Conservation (phyloP, 768 basidiomycete genomes). For the Clitopilus passeckerianus region DNA sequence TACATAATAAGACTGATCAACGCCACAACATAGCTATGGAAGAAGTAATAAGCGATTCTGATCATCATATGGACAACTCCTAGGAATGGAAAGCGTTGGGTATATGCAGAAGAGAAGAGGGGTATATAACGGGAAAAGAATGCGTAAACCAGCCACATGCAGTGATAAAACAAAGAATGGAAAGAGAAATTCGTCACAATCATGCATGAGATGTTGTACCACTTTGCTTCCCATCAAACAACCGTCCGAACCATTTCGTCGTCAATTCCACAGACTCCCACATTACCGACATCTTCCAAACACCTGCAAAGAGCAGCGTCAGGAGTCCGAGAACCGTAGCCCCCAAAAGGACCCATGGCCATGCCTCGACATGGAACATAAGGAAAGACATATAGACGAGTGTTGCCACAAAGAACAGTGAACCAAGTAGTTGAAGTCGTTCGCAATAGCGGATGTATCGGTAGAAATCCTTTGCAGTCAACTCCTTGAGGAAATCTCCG, state of each 20-base stretch:
- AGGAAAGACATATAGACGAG: conserved; percentile 1
- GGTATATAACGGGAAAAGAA: too few species aligned
- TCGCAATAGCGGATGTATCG: conserved; percentile 10
- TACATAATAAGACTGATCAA: too few species aligned
- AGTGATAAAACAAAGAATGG: too few species aligned
- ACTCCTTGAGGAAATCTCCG: neutral
- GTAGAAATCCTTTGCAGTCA: neutral
- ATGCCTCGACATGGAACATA: conserved; percentile 4
- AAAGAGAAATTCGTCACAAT: too few species aligned
- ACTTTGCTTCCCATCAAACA: neutral
- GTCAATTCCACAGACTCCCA: neutral
- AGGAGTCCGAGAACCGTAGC: conserved; percentile 1
- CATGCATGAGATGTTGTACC: neutral
- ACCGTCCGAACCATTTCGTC: neutral
- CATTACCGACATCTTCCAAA: conserved; percentile 8
- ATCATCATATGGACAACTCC: too few species aligned
- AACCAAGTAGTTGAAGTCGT: conserved; percentile 6
- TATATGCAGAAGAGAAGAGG: too few species aligned
- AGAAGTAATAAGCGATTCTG: too few species aligned
- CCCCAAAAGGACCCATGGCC: conserved; percentile 4
- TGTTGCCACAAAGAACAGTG: conserved; percentile 6
- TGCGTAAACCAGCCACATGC: too few species aligned
- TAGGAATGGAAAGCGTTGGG: too few species aligned
- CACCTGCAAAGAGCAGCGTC: conserved; percentile 2
- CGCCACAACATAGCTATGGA: too few species aligned